Evolutionary conservation across 805 yeast species (phyloP), one percentile per base, ranked within the genome.

Genomic region (Candida glaebosa): DNA sequence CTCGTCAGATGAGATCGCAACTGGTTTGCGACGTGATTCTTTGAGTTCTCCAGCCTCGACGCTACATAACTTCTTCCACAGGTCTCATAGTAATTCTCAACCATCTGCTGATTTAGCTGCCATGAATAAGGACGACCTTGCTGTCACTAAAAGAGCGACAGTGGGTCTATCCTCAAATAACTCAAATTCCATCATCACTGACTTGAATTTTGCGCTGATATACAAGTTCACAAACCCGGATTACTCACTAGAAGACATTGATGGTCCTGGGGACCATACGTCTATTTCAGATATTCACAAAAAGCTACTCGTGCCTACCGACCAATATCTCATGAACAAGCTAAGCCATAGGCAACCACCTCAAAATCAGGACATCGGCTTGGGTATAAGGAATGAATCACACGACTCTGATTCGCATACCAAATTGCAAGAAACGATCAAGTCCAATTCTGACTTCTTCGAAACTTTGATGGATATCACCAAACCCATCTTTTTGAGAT

Each of bases 211-310:
- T 39, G 71, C 68, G 5, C 46, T 52, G 45, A 48, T 60, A 3
- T 64, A 58, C 49, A 63, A 61, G 26, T 65, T 64, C 47, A 62
- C 69, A 0, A 60, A 63, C 35, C 62, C 67, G 0, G 60, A 54
- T 26, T 61, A 52, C 43, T 38, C 57, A 1, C 28, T 52, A 4
- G 69, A 63, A 12, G 61, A 55, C 10, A 18, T 34, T 4, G 67
- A 59, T 2, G 45, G 43, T 28, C 22, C 41, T 4, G 38, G 38
- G 3, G 63, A 60, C 6, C 60, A 56, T 39, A 37, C 50, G 0
- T 42, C 55, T 3, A 42, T 60, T n/a, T 34, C 40, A 18, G 65
- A 60, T 25, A 49, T 61, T 5, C 67, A 58, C 31, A 61, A 53
- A 38, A 63, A 60, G 45, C 36, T 63, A 20, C 46, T 63, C 49